Conservation (phyloP, 768 basidiomycete genomes). For the Krasilnikovozyma curviuscula region DNA sequence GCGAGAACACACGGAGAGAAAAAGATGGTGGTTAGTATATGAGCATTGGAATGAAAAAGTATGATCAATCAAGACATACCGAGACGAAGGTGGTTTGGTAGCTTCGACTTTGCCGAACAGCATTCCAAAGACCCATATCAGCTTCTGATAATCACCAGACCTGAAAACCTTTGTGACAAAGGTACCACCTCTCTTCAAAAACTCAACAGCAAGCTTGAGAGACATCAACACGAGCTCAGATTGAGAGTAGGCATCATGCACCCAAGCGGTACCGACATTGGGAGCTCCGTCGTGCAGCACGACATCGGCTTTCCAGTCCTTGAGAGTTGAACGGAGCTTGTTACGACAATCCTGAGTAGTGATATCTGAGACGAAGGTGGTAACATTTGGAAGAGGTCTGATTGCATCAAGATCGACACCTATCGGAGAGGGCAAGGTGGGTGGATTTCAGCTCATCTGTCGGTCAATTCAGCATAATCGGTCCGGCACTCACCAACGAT, state of each 20-base stretch:
- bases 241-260: slow-evolving; percentile 94
- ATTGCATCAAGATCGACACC: slow-evolving; percentile 93
- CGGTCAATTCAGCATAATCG: not conserved
- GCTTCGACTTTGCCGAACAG: slow-evolving; percentile 92
- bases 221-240: slow-evolving; percentile 91
- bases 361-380: slow-evolving; percentile 84
- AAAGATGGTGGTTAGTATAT: not conserved
- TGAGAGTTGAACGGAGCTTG: slow-evolving; percentile 64
- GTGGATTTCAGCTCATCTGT: not conserved
- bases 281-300: slow-evolving; percentile 98
- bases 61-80: slow-evolving; percentile 35
- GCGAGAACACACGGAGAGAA: not conserved
- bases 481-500: slow-evolving; percentile 48
- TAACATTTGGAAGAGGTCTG: slow-evolving; percentile 78
- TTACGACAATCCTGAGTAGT: slow-evolving; percentile 79
- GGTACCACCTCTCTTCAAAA: slow-evolving; percentile 75
- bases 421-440: slow-evolving; percentile 20
- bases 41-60: not conserved
- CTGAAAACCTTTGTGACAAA: slow-evolving; percentile 98
- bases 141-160: slow-evolving; percentile 91
- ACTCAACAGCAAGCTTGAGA: slow-evolving; percentile 86
- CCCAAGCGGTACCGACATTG: slow-evolving; percentile 97
- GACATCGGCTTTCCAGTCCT: slow-evolving; percentile 98
- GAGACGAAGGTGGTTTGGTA: slow-evolving; percentile 92
- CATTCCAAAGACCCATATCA: slow-evolving; percentile 97